phyloP scores from a whole-genome alignment of 139 green algal species.

The Chlamydomonas schloesseri region DNA sequence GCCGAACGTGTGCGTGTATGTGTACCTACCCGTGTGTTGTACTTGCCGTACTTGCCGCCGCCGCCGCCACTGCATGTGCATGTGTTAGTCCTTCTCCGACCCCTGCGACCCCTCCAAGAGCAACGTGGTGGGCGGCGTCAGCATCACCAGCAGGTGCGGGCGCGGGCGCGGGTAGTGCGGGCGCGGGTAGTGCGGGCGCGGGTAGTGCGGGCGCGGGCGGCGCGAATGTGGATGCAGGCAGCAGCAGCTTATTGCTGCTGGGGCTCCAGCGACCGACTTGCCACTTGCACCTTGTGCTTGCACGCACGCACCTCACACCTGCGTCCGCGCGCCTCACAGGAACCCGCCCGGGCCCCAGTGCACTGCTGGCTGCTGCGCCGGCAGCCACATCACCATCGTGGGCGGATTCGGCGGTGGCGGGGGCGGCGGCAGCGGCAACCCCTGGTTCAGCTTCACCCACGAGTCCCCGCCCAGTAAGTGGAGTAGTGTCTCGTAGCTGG shows the following conservation, averaged over 20 bases:
- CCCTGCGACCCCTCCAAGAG: conserved; percentile 12
- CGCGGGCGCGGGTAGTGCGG: neutral
- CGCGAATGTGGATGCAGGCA: no score
- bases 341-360: neutral
- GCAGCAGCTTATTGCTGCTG: no score
- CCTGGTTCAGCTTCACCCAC: neutral
- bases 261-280: no score
- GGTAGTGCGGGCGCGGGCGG: no score
- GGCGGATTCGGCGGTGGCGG: neutral
- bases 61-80: no score
- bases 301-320: no score
- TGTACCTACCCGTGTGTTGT: no score
- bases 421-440: neutral
- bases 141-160: conserved; percentile 9
- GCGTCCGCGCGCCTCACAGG: neutral
- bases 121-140: neutral
- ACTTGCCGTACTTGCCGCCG: no score
- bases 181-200: neutral
- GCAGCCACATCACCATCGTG: neutral
- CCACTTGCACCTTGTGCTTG: no score
- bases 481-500: no score
- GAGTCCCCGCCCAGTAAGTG: neutral
- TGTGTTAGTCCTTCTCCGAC: neutral
- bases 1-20: no score
- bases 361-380: neutral